Conservation (phyloP, 2,329 filamentous ascomycete species). For the Ophiostoma fasciatum region DNA sequence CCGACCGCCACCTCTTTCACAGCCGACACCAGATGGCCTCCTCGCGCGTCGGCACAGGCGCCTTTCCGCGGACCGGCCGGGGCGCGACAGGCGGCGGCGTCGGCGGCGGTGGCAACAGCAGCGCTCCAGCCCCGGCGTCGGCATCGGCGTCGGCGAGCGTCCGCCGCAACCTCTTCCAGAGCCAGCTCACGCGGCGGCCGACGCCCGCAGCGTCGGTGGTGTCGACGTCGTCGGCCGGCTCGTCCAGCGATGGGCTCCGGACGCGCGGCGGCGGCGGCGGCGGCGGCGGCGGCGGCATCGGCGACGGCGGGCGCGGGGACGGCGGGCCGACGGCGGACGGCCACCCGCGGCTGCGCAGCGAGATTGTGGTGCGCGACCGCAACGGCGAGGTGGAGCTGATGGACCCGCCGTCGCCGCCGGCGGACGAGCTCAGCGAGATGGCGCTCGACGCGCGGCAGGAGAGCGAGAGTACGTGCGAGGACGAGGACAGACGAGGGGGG, state of each 20-base stretch:
- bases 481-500: not conserved
- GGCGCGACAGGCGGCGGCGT: not conserved
- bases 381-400: slow-evolving; percentile 48
- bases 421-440: slow-evolving; percentile 40
- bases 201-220: slow-evolving; percentile 25
- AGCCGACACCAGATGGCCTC: slow-evolving; percentile 4
- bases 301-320: slow-evolving; percentile 21
- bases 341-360: slow-evolving; percentile 12
- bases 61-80: slow-evolving; percentile 2
- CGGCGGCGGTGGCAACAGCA: not conserved
- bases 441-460: slow-evolving; percentile 42
- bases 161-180: slow-evolving; percentile 44
- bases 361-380: slow-evolving; percentile 48
- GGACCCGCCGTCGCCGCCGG: slow-evolving; percentile 36
- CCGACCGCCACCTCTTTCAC: slow-evolving; percentile 8
- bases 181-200: slow-evolving; percentile 42
- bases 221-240: slow-evolving; percentile 36
- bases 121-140: not conserved
- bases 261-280: not conserved
- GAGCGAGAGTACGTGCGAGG: slow-evolving; percentile 32
- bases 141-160: slow-evolving; percentile 17
- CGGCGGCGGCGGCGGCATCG: slow-evolving; percentile 8
- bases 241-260: no score
- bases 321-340: not conserved
- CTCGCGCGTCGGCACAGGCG: slow-evolving; percentile 2